Conservation (phyloP, 2,329 filamentous ascomycete genomes). For the Beauveria brongniartii region DNA sequence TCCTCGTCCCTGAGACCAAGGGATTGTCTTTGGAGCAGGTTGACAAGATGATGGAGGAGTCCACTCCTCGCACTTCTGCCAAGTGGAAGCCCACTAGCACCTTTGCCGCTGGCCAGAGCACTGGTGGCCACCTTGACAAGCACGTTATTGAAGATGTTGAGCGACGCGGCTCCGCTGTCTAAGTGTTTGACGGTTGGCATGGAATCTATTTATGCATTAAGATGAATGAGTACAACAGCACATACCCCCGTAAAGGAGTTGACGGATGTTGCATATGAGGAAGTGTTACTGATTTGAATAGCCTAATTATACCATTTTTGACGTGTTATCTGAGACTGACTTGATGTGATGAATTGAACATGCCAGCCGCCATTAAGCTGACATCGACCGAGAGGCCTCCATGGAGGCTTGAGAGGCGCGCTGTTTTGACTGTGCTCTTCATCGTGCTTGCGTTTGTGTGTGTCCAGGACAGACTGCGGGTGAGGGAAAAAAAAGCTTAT, state of each 20-base stretch:
- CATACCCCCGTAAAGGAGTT: constrained; percentile 4
- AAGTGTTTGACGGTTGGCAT: constrained; percentile 12
- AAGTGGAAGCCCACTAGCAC: constrained; percentile 68
- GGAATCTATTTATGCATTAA: background rate
- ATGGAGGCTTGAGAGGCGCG: too few species aligned
- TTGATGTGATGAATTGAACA: background rate
- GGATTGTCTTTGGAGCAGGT: constrained; percentile 72
- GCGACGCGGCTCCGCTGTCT: constrained; percentile 24
- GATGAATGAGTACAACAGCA: constrained; percentile 5
- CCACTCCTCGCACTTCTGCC: constrained; percentile 64
- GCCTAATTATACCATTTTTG: background rate
- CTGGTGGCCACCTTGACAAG: constrained; percentile 29
- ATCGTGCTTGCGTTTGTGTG: too few species aligned
- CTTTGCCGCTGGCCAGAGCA: constrained; percentile 47
- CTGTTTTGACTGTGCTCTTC: too few species aligned
- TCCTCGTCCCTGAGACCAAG: constrained; percentile 68
- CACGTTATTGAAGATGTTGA: constrained; percentile 20
- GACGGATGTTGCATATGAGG: background rate
- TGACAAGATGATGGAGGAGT: constrained; percentile 85
- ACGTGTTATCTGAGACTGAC: background rate
- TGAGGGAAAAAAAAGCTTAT: too few species aligned
- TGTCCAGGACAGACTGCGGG: too few species aligned
- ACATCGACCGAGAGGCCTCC: too few species aligned
- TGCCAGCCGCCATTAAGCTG: background rate
- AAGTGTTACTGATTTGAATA: background rate